Conservation (phyloP, 2,329 filamentous ascomycete species). For the Fusarium newnesense region DNA sequence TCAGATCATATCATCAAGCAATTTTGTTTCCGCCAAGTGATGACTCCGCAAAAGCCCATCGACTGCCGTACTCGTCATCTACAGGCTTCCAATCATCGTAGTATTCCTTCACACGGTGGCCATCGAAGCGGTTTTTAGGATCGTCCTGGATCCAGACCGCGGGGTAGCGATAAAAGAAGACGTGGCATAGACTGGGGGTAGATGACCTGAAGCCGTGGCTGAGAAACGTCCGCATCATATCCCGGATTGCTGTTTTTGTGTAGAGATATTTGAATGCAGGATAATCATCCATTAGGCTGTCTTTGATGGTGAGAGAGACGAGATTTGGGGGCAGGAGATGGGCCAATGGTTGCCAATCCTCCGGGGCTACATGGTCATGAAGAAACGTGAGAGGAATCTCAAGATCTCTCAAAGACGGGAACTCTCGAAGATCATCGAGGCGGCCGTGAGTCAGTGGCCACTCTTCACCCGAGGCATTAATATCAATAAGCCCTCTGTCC, state of each 20-base stretch:
- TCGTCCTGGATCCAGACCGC: too few relatives aligned
- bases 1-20: background rate
- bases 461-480: background rate
- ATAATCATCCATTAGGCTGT: rapidly evolving
- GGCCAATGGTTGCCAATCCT: background rate
- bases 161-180: background rate
- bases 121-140: too few relatives aligned
- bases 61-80: background rate
- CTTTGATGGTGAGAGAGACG: background rate
- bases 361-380: background rate
- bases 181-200: background rate
- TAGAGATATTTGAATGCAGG: background rate
- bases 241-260: background rate
- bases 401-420: background rate
- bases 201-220: background rate
- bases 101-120: background rate
- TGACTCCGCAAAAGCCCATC: background rate
- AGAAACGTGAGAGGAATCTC: background rate
- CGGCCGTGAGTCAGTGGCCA: background rate
- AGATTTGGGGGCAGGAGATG: background rate
- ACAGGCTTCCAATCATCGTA: background rate
- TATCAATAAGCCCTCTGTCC: background rate
- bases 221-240: background rate
- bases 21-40: slow-evolving; percentile 3
- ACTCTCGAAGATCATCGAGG: background rate